phyloP scores from a whole-genome alignment of 177 flowering plant genomes.

The Vitis hybrid region DNA sequence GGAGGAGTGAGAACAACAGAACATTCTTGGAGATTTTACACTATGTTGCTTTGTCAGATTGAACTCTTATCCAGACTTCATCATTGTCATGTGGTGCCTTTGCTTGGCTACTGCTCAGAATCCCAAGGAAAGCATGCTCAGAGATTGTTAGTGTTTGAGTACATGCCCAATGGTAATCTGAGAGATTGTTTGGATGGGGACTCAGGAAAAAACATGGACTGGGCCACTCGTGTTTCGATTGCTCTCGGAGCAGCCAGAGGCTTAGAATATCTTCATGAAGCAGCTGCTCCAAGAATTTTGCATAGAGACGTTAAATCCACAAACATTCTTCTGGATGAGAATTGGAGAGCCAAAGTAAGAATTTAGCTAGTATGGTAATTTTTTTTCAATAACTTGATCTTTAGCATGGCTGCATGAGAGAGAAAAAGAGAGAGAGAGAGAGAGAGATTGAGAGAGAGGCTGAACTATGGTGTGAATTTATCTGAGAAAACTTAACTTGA shows the following conservation, averaged over 20 bases:
- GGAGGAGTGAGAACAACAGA: background rate
- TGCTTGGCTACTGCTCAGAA: slow-evolving; percentile 87
- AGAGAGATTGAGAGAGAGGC: background rate
- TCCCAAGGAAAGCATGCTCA: slow-evolving; percentile 64
- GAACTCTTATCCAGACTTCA: slow-evolving; percentile 84
- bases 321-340: slow-evolving; percentile 92
- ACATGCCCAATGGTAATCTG: slow-evolving; percentile 84
- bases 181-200: slow-evolving; percentile 76
- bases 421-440: too few relatives aligned
- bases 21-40: background rate
- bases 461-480: too few relatives aligned
- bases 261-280: slow-evolving; percentile 96
- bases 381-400: background rate
- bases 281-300: slow-evolving; percentile 94
- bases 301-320: slow-evolving; percentile 98
- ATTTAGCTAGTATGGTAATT: background rate
- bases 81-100: slow-evolving; percentile 89
- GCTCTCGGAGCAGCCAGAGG: slow-evolving; percentile 98
- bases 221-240: slow-evolving; percentile 80
- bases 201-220: slow-evolving; percentile 53
- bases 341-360: slow-evolving; percentile 79
- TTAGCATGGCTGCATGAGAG: background rate
- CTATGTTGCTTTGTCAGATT: slow-evolving; percentile 47
- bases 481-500: too few relatives aligned
- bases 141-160: slow-evolving; percentile 86